Evolutionary conservation across 2,329 filamentous ascomycete species (phyloP), one percentile per base, ranked within the genome.

Genomic region (Periglandula ipomoeae): DNA sequence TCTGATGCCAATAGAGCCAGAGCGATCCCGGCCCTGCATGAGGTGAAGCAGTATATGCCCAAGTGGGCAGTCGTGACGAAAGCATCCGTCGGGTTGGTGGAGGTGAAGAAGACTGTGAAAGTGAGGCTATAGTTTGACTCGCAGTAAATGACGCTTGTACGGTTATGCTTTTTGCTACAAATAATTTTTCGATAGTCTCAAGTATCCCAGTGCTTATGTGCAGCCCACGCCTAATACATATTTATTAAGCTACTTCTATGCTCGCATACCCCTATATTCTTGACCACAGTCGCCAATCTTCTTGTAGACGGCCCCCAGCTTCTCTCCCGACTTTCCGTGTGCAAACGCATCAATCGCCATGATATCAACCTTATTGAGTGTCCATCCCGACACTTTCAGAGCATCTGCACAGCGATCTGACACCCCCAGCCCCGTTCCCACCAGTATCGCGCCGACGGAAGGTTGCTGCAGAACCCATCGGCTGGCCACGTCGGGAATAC

Each of bases 11-110:
- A 96, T 59, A 69, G 71, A 32, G 65, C 68, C 2, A 84, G 80
- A 3, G 74, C 75, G 1, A 89, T 97, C 43, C 90, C 91, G 0
- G 90, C 90, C 1, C 77, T 91, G 46, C 85, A 93, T 57, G 90
- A 97, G 67, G 73, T 87, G 44, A 71, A 78, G 56, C 77, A 82
- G 62, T 96, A 82, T 66, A 75, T 82, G 56, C 93, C 93, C 1
- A 70, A 73, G 4, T 98, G 93, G 93, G 81, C 82, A 6, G 82
- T 84, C 9, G 72, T 89, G 24, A 82, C 82, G 4, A 96, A 95
- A 69, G 68, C 79, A 53, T 74, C 74, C 23, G 85, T 89, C 67
- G 90, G 88, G 1, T 67, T 96, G 57, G 85, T 95, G 26, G 87
- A 95, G 63, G 89, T 87, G 20, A 82, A 74, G 60, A 89, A 85